phyloP scores from a whole-genome alignment of 176 grass and related monocot species.

The Zoysia japonica region DNA sequence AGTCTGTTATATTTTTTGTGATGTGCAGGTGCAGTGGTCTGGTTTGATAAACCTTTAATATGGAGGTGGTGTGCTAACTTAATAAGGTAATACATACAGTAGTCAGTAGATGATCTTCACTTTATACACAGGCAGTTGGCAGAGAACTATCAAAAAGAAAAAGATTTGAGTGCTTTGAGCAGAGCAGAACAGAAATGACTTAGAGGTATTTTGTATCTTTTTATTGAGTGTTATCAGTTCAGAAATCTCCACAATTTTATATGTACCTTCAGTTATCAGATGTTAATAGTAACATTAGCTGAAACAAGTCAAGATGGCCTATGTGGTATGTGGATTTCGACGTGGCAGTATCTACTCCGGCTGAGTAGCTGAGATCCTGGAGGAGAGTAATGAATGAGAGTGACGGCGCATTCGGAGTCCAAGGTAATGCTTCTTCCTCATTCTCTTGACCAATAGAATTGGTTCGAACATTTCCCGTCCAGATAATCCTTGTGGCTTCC shows the following conservation, averaged over 20 bases:
- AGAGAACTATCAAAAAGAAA: slow-evolving; percentile 54
- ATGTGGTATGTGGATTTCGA: not conserved
- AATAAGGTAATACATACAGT: slow-evolving; percentile 40
- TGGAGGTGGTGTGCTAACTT: slow-evolving; percentile 41
- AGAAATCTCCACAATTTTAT: not conserved
- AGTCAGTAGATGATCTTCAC: slow-evolving; percentile 61
- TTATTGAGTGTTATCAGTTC: not conserved
- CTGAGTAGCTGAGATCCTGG: no score
- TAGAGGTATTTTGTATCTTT: slow-evolving; percentile 59
- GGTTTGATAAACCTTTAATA: no score
- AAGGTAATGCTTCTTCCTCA: no score
- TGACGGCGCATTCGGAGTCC: no score
- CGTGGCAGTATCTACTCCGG: no score
- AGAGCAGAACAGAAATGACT: slow-evolving; percentile 73
- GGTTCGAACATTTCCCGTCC: no score
- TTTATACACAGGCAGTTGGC: slow-evolving; percentile 68
- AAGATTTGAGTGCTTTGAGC: slow-evolving; percentile 48
- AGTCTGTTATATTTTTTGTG: no score
- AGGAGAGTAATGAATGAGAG: no score
- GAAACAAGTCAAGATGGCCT: no score
- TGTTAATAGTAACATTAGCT: not conserved
- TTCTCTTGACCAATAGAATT: no score
- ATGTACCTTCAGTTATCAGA: slow-evolving; percentile 5
- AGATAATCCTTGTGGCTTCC: no score
- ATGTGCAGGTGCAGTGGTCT: no score